Base-by-base conservation (phyloP, 768 basidiomycete genomes). In the Russula foetens region DNA sequence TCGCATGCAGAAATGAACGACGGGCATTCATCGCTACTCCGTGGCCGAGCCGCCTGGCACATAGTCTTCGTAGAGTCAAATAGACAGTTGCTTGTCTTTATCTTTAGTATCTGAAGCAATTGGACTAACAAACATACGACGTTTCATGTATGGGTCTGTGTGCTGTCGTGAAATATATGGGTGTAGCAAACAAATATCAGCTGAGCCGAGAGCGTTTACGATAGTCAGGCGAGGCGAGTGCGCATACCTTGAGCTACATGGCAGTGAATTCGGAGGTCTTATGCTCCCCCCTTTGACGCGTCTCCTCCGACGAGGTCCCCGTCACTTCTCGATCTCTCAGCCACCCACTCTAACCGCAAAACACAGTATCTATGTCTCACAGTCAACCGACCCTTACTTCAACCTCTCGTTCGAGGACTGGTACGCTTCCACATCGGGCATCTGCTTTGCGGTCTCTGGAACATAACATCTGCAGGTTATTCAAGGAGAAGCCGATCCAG, bases 371-470 rank as follows among this genome's bases (percentile, higher is more conserved):
- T 88, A 84, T 69, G 75, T 92, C 14, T 96, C 92, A 0, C 78
- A 77, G 29, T 91, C 91, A 17, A 82, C 80, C 5, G 80, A 92
- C 67, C 92, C 94, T 2, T 90, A 85, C 72, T 92, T 95, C 73
- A 97, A 97, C 71, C 81, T 97, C 45, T 82, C 90, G 0, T 81
- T 90, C 53, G 94, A 97, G 71, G 93, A 96, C 70, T 94, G 92
- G 93, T 92, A 24, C 60, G 81, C 19, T 15, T 33, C 50, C 14
- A 3, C 24, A 19, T 23, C 71, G 23, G 19, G 41, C 58, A 29
- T 54, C 44, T 35, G 76, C n/a, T n/a, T n/a, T 74, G 74, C 66
- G 75, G 8, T 23, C 44, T 19, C 44, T n/a, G 17, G 38, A 41
- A 46, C 57, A 75, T n/a, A 74, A 71, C 69, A 11, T 12, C 70